Conservation (phyloP, 306 rosid species). For the Vigna angularis region DNA sequence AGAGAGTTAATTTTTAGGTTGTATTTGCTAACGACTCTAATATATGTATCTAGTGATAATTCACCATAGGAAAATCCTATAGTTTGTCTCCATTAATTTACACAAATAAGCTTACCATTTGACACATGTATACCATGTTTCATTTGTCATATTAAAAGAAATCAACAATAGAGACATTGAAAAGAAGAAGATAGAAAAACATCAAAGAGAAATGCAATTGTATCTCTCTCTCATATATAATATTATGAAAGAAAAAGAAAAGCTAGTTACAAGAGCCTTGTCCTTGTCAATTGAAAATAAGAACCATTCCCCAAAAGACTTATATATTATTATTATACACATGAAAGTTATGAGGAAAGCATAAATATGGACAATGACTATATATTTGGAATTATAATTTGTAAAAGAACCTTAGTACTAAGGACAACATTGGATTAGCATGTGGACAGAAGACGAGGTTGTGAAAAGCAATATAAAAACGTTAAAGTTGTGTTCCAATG, state of each 20-base stretch:
- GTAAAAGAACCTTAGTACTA: constrained; percentile 3
- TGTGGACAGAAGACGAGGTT: constrained; percentile 28
- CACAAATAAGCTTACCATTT: not conserved
- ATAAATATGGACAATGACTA: constrained; percentile 37
- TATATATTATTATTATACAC: not conserved
- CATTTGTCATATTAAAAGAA: not conserved
- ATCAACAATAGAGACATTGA: not conserved
- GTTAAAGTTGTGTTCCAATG: constrained; percentile 26
- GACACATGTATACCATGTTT: not conserved
- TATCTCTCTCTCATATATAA: not conserved
- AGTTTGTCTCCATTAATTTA: not conserved
- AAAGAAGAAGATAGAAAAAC: not conserved
- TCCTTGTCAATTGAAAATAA: constrained; percentile 14
- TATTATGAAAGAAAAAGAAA: not conserved
- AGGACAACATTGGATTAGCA: constrained; percentile 36
- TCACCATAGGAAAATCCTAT: not conserved
- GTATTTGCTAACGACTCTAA: too few species aligned
- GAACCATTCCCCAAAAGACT: not conserved
- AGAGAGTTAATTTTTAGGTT: too few species aligned
- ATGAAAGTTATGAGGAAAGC: not conserved
- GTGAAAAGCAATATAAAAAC: constrained; percentile 38
- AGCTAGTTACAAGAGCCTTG: not conserved
- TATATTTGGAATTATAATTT: constrained; percentile 13
- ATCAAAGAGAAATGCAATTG: not conserved
- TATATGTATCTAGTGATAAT: too few species aligned